A percentile compares a stretch with the other conserved stretches of the same genome.
phyloP scores from a whole-genome alignment of 768 basidiomycete species.

The Cystofilobasidium capitatum region DNA sequence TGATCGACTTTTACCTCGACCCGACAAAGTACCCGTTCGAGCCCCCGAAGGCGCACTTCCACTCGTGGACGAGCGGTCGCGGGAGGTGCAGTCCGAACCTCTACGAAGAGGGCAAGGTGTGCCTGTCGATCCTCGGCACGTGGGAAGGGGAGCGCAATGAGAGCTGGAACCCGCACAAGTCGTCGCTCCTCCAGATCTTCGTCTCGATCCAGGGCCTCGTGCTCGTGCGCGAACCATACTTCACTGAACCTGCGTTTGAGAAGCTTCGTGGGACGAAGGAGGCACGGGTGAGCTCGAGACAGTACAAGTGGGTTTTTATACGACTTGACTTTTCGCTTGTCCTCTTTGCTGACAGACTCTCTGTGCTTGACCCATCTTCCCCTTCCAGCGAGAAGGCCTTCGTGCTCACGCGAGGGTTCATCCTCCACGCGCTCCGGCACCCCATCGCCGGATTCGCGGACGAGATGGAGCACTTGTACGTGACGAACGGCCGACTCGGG shows the following conservation, averaged over 20 bases:
- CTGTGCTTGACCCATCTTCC: neutral
- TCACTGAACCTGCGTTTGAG: constrained; percentile 66
- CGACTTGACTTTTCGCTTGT: neutral
- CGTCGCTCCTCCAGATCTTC: constrained; percentile 79
- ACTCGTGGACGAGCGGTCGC: constrained; percentile 89
- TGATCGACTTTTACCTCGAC: constrained; percentile 88
- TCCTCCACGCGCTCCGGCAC: constrained; percentile 23
- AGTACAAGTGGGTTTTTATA: constrained; percentile 6
- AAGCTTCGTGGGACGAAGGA: constrained; percentile 13
- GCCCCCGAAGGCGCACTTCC: constrained; percentile 80
- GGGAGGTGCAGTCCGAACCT: constrained; percentile 59
- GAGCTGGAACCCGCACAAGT: constrained; percentile 70
- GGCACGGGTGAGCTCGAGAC: constrained; percentile 19
- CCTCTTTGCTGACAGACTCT: neutral
- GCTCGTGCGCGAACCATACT: constrained; percentile 86
- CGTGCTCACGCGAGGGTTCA: constrained; percentile 22
- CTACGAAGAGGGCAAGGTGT: constrained; percentile 93
- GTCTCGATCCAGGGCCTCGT: constrained; percentile 92
- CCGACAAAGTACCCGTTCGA: constrained; percentile 44
- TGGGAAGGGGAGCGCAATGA: constrained; percentile 85
- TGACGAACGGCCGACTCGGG: constrained; percentile 5
- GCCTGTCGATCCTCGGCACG: constrained; percentile 79
- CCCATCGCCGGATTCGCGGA: constrained; percentile 9
- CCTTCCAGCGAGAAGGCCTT: constrained; percentile 18
- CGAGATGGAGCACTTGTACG: constrained; percentile 18